Evolutionary conservation across 2,329 filamentous ascomycete genomes (phyloP), one percentile per base, ranked within the genome.

Genomic region (Xylaria multiplex): DNA sequence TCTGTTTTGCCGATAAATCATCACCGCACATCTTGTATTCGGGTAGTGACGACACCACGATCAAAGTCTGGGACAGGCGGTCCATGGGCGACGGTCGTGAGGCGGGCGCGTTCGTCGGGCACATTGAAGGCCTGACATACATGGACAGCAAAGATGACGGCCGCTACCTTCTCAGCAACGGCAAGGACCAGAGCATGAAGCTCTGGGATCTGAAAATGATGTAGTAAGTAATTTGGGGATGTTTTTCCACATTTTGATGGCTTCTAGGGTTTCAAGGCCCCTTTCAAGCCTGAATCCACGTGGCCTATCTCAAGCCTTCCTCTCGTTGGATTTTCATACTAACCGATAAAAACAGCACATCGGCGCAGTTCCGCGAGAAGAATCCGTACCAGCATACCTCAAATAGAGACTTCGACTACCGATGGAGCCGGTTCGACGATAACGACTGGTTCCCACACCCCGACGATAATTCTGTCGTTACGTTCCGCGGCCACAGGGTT

Each of bases 171-270:
- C 86, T 99, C 30, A 94, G 91, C 71, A 99, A 99, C 74, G 93
- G 89, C 68, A 99, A 98, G 77, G 96, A 99, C 76, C 96, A 98
- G 78, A 95, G 90, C 48, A 97, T 97, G 88, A 98, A 98, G 80
- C 85, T 99, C 0, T 99, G 96, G 96, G 96, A 99, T 77, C 78
- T 97, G 62, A 86, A 95, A 58, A 96, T 92, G 84, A 95, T 93
- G 85, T 92, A 96, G 37, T 40, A 40, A 40, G 37, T 40, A 40
- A 40, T 40, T 40, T 13, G 4, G 37, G 37, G 11, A 14, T 40
- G 14, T 40, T 14, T 40, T 13, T 40, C 14, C 11, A 4, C 1
- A 13, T 14, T 40, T 14, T 14, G 37, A 13, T 14, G 37, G 13
- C 1, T 14, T 40, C 11, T 40, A 14, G 37, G 5, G 5, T 14